These are phyloP conservation scores for Oldenlandia corymbosa DNA, from an alignment of 257 asterid genomes.

Conservation along the genomic window DNA sequence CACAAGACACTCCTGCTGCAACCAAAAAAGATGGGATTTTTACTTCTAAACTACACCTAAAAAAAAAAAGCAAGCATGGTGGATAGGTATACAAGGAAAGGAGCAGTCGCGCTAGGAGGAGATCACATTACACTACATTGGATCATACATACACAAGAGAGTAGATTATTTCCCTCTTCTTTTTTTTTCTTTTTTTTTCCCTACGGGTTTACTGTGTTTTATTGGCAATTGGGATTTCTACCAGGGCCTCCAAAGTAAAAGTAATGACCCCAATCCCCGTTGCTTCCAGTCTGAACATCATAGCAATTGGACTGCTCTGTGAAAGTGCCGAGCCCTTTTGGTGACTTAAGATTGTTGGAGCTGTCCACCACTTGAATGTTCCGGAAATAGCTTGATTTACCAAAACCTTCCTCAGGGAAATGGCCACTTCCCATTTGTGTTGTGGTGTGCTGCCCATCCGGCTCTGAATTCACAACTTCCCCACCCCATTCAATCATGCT, in stretches of 20 bases:
- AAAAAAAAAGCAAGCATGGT: neutral
- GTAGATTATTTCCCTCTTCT: neutral
- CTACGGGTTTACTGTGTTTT: neutral
- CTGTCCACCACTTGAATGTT: constrained; percentile 78
- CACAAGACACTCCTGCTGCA: too few relatives aligned
- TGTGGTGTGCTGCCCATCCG: constrained; percentile 71
- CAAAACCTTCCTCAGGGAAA: constrained; percentile 85
- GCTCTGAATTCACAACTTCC: constrained; percentile 68
- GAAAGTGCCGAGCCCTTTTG: constrained; percentile 66
- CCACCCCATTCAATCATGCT: constrained; percentile 94
- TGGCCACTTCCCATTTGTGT: constrained; percentile 94
- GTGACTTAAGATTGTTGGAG: constrained; percentile 71
- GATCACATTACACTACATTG: constrained; percentile 28
- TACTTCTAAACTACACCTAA: constrained; percentile 36
- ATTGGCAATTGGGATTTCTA: constrained; percentile 68
- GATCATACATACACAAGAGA: constrained; percentile 31
- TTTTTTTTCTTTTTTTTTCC: neutral
- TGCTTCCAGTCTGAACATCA: constrained; percentile 71
- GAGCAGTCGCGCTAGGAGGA: neutral
- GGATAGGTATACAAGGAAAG: constrained; percentile 22
- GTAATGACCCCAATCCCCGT: constrained; percentile 83
- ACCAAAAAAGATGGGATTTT: constrained; percentile 26
- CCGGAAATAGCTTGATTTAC: constrained; percentile 74
- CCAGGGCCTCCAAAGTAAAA: constrained; percentile 96
- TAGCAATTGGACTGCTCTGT: constrained; percentile 83